Evolutionary conservation across 2,329 filamentous ascomycete species (phyloP).

Genomic region (Trichoderma sp.): DNA sequence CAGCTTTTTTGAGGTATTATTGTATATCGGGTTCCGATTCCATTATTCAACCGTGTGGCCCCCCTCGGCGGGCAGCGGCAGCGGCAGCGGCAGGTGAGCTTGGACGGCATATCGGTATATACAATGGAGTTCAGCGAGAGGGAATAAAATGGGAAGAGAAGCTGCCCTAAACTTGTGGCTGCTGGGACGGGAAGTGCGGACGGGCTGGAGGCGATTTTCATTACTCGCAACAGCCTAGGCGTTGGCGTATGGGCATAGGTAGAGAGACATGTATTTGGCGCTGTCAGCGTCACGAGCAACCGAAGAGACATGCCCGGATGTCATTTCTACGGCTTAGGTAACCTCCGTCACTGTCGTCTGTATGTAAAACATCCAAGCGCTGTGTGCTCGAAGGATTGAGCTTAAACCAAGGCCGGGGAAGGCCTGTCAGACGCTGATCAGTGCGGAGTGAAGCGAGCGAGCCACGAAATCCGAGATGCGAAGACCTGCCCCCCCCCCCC

Average conservation of each 20-base stretch:
- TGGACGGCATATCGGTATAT: background rate
- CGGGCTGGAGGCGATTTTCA: background rate
- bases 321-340: background rate
- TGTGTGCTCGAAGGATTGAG: background rate
- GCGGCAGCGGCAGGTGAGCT: background rate
- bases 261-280: background rate
- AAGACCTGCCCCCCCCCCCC: background rate
- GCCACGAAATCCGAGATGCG: background rate
- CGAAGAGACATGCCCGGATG: background rate
- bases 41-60: background rate
- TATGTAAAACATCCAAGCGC: background rate
- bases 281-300: background rate
- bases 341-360: background rate
- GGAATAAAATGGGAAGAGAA: background rate
- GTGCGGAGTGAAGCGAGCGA: conserved; percentile 19
- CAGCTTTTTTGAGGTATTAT: background rate
- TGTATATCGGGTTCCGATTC: background rate
- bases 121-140: background rate
- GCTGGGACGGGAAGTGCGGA: conserved; percentile 2
- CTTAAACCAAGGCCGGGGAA: conserved; percentile 4
- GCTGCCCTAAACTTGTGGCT: background rate
- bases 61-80: background rate
- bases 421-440: conserved; percentile 20
- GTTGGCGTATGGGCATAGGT: background rate
- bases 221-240: background rate